Conservation (phyloP, 441 rosid genomes). For the Caryocar brasiliense region DNA sequence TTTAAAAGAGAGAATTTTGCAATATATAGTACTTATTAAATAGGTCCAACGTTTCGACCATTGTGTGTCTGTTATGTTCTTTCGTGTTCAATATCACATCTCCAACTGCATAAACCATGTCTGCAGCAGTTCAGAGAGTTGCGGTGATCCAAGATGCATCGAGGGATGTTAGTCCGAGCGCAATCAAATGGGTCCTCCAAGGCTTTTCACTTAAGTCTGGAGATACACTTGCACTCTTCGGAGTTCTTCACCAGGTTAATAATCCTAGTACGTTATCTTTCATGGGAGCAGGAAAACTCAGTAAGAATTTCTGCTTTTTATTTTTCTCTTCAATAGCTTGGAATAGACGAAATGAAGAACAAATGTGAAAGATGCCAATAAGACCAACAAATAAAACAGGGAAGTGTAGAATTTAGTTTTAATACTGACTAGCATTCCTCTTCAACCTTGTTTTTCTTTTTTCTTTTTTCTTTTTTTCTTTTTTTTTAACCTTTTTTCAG, state of each 20-base stretch:
- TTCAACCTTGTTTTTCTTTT: not conserved
- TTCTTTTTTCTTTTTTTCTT: not conserved
- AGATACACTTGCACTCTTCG: constrained; percentile 32
- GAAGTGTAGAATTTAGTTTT: too few relatives aligned
- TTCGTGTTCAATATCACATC: too few relatives aligned
- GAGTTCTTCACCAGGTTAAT: constrained; percentile 45
- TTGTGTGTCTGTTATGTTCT: too few relatives aligned
- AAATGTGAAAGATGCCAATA: too few relatives aligned
- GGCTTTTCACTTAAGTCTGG: constrained; percentile 38
- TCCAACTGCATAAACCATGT: constrained; percentile 16
- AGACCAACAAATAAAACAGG: too few relatives aligned
- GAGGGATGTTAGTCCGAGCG: constrained; percentile 23
- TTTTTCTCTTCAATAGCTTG: not conserved
- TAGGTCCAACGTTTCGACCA: too few relatives aligned
- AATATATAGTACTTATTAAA: too few relatives aligned
- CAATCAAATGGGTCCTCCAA: constrained; percentile 23
- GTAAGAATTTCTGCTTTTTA: constrained; percentile 14
- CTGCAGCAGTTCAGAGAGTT: constrained; percentile 25
- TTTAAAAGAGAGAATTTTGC: too few relatives aligned
- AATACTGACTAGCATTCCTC: not conserved
- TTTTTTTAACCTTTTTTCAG: constrained; percentile 10
- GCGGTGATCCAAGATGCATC: constrained; percentile 53
- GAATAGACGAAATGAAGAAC: too few relatives aligned
- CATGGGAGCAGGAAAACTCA: constrained; percentile 20
- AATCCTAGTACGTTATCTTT: constrained; percentile 47